Evolutionary conservation across 2,329 filamentous ascomycete genomes (phyloP).

Genomic region (Neopestalotiopsis sp.): DNA sequence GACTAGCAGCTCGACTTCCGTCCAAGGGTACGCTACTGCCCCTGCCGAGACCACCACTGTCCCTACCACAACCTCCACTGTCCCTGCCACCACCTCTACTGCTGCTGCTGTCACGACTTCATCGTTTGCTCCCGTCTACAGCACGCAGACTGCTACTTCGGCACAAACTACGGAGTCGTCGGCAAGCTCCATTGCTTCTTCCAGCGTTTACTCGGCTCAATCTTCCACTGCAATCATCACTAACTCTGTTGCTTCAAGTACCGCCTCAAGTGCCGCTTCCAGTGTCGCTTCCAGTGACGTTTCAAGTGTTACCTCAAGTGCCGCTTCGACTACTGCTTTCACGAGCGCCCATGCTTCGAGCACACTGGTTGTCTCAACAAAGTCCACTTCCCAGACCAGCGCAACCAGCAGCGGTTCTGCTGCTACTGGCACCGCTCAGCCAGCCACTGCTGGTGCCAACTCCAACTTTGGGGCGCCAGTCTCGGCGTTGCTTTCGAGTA

Average conservation of each 20-base stretch:
- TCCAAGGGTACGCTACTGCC: background rate
- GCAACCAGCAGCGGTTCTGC: conserved; percentile 1
- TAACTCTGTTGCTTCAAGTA: background rate
- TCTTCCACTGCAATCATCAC: background rate
- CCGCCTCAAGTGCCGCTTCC: background rate
- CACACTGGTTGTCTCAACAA: conserved; percentile 1
- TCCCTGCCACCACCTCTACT: background rate
- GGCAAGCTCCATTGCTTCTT: background rate
- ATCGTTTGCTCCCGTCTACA: background rate
- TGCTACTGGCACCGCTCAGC: conserved; percentile 3
- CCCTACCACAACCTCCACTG: no score
- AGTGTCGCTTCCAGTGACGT: background rate
- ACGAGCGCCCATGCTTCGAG: background rate
- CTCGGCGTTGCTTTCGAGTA: conserved; percentile 2
- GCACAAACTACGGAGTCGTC: background rate
- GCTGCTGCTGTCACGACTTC: background rate
- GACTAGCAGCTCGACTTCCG: conserved; percentile 12
- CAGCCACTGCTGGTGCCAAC: conserved; percentile 2
- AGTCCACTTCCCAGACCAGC: conserved; percentile 1
- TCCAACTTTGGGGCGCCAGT: background rate
- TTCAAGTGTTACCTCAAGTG: background rate
- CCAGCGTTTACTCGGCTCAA: background rate
- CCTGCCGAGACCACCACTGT: background rate
- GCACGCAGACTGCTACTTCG: background rate
- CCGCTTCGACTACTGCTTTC: background rate